Conservation (phyloP, 805 yeast species). For the Blastobotrys parvus region DNA sequence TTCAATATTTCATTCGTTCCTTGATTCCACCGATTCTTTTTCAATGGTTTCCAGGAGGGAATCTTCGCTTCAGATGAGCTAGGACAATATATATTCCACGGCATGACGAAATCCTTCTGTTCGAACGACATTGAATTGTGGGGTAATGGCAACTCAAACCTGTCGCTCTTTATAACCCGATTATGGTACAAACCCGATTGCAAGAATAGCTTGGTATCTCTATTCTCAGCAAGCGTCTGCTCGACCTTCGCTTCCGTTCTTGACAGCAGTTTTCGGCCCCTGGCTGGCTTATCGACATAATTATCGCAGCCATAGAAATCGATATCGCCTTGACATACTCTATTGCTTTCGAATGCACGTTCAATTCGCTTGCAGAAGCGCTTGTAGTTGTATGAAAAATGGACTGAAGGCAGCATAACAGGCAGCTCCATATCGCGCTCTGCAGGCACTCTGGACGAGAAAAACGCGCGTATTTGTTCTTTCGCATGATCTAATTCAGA, state of each 20-base stretch:
- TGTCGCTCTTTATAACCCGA: neutral
- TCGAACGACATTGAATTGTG: conserved; percentile 3
- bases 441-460: no score
- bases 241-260: neutral
- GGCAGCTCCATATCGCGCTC: no score
- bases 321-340: no score
- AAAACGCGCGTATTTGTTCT: no score
- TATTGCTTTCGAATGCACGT: no score
- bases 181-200: conserved; percentile 5
- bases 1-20: conserved; percentile 9
- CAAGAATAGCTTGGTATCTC: conserved; percentile 5
- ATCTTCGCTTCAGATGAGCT: conserved; percentile 19
- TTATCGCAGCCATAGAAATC: no score
- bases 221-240: conserved; percentile 1
- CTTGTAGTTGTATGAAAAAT: no score
- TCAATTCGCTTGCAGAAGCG: no score
- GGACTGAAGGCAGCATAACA: no score
- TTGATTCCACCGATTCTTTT: conserved; percentile 20
- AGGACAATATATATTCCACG: conserved; percentile 32
- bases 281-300: no score
- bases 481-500: no score
- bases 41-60: conserved; percentile 27
- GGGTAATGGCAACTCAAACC: conserved; percentile 8
- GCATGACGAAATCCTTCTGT: conserved; percentile 25
- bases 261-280: no score